Evolutionary conservation across 2,329 filamentous ascomycete genomes (phyloP).

Genomic region (Eurotiales sp.): DNA sequence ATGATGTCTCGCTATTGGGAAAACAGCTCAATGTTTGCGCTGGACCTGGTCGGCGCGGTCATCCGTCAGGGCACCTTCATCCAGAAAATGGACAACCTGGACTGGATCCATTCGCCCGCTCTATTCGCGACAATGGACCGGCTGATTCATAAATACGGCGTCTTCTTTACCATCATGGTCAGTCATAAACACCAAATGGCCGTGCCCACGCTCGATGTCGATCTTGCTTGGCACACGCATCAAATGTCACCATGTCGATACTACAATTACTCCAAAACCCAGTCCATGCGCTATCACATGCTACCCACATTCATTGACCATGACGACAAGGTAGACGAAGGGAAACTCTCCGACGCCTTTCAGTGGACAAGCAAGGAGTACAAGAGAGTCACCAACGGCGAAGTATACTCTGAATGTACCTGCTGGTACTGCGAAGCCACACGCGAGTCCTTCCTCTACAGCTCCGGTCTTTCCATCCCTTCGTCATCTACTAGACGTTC

Average conservation of each 20-base stretch:
- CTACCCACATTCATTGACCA: slow-evolving; percentile 68
- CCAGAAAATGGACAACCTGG: slow-evolving; percentile 66
- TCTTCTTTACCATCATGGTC: slow-evolving; percentile 44
- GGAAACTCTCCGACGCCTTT: slow-evolving; percentile 61
- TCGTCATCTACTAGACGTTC: slow-evolving; percentile 47
- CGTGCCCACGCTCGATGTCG: slow-evolving; percentile 36
- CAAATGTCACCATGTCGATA: slow-evolving; percentile 65
- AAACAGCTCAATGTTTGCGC: slow-evolving; percentile 35
- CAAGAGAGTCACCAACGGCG: slow-evolving; percentile 57
- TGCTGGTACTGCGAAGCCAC: slow-evolving; percentile 82
- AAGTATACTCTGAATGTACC: slow-evolving; percentile 71
- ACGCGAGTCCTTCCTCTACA: slow-evolving; percentile 53
- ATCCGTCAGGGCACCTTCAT: slow-evolving; percentile 43
- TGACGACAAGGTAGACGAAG: slow-evolving; percentile 76
- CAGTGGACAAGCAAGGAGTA: slow-evolving; percentile 70
- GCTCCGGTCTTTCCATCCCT: slow-evolving; percentile 36
- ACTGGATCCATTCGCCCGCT: slow-evolving; percentile 73
- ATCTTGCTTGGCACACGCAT: slow-evolving; percentile 62
- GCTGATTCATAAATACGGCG: slow-evolving; percentile 53
- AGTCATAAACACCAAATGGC: slow-evolving; percentile 31
- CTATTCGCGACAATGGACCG: slow-evolving; percentile 61
- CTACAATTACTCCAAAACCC: slow-evolving; percentile 52
- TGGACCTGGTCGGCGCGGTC: slow-evolving; percentile 41
- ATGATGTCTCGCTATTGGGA: slow-evolving; percentile 46
- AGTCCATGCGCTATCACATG: slow-evolving; percentile 28